These are phyloP conservation scores for Cryphonectria carpinicola DNA, from an alignment of 2,329 filamentous ascomycete species.

Conservation along the genomic window DNA sequence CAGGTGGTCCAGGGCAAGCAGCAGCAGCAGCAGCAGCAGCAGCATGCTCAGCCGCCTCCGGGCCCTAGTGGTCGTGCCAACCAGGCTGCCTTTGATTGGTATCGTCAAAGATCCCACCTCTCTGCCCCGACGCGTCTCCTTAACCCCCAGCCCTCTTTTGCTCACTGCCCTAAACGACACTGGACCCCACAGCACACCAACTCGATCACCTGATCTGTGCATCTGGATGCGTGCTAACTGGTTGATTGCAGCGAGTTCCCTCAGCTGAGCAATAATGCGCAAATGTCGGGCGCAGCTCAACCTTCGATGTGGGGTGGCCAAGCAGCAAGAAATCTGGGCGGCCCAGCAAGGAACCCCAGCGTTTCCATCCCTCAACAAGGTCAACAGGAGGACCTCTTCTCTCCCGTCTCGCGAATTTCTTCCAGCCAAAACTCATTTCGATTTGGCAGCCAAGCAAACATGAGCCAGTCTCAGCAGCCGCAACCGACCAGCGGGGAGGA, in stretches of 20 bases:
- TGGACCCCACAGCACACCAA: background rate
- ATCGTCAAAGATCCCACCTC: slow-evolving; percentile 22
- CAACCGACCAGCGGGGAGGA: slow-evolving; percentile 59
- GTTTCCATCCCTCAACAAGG: slow-evolving; percentile 55
- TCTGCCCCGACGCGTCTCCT: background rate
- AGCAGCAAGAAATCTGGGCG: slow-evolving; percentile 53
- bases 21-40: background rate
- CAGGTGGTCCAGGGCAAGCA: slow-evolving; percentile 18
- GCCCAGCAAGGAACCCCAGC: slow-evolving; percentile 54
- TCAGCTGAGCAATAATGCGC: slow-evolving; percentile 58
- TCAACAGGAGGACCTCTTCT: slow-evolving; percentile 54
- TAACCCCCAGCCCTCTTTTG: no score
- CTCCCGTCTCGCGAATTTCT: slow-evolving; percentile 42
- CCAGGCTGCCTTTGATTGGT: slow-evolving; percentile 24
- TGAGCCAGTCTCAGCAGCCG: slow-evolving; percentile 49
- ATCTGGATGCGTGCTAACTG: slow-evolving; percentile 33
- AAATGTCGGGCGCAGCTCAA: slow-evolving; percentile 53
- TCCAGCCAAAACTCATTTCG: slow-evolving; percentile 54
- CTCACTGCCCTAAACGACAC: background rate
- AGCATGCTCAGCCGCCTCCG: background rate
- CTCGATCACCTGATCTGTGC: background rate
- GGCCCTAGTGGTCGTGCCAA: background rate
- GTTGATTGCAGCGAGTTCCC: slow-evolving; percentile 61
- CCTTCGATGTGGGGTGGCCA: slow-evolving; percentile 60
- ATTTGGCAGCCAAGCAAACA: slow-evolving; percentile 54